Evolutionary conservation across 768 basidiomycete genomes (phyloP).

Genomic region (Leccinum obscurum): DNA sequence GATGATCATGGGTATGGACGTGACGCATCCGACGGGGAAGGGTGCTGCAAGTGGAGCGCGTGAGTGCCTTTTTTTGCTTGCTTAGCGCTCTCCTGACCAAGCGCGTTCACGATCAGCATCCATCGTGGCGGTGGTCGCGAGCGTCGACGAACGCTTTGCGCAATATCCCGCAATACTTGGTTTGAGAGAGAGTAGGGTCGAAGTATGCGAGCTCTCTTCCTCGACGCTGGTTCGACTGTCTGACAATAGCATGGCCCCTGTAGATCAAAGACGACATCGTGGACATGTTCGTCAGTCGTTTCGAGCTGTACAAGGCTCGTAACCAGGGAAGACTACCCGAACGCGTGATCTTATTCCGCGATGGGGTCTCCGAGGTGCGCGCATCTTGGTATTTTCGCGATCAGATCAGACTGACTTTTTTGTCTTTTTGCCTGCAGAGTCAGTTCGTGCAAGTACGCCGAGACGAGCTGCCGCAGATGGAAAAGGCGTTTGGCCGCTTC

Average conservation of each 20-base stretch:
- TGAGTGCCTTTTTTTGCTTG: slow-evolving; percentile 8
- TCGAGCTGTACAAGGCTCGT: slow-evolving; percentile 37
- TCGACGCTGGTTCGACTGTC: neutral
- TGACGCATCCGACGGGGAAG: slow-evolving; percentile 70
- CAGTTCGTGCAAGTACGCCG: slow-evolving; percentile 47
- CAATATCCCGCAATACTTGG: slow-evolving; percentile 50
- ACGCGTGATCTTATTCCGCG: slow-evolving; percentile 53
- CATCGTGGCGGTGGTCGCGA: slow-evolving; percentile 55
- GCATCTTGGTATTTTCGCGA: neutral
- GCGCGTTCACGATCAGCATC: slow-evolving; percentile 33
- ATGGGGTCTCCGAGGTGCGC: slow-evolving; percentile 78
- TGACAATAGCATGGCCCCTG: neutral
- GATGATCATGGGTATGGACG: slow-evolving; percentile 60
- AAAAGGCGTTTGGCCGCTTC: slow-evolving; percentile 42
- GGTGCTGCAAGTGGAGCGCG: slow-evolving; percentile 53
- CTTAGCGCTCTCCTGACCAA: neutral
- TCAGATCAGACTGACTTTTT: neutral
- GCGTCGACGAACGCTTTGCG: slow-evolving; percentile 43
- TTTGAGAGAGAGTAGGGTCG: slow-evolving; percentile 60
- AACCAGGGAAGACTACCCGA: slow-evolving; percentile 39
- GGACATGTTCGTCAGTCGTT: slow-evolving; percentile 49
- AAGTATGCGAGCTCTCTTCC: slow-evolving; percentile 40
- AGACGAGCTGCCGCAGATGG: slow-evolving; percentile 43
- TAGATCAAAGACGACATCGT: slow-evolving; percentile 36
- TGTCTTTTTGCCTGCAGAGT: slow-evolving; percentile 31